Percentiles rank a stretch among this genome's conserved stretches.
phyloP scores from a whole-genome alignment of 1,284 basidiomycete genomes.

The Ceratobasidium sp. region DNA sequence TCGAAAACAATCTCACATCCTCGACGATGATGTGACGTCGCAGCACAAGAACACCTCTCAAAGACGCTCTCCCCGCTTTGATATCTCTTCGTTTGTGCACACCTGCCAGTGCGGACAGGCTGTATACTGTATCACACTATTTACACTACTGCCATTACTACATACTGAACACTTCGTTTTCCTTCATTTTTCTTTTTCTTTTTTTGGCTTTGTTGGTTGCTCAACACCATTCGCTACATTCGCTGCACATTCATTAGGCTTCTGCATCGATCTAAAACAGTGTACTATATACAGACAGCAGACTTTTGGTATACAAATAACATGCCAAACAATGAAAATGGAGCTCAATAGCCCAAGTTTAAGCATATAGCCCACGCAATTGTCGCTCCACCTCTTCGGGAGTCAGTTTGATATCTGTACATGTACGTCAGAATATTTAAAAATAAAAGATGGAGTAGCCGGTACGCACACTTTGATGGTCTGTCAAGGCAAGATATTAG shows the following conservation, averaged over 20 bases:
- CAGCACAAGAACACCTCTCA: constrained; percentile 7
- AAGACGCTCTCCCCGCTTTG: neutral
- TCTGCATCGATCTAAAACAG: constrained; percentile 4
- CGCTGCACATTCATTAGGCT: neutral
- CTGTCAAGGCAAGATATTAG: constrained; percentile 51
- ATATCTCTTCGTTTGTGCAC: neutral
- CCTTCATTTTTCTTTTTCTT: neutral
- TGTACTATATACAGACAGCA: constrained; percentile 21
- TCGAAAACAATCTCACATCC: neutral
- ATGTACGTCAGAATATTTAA: constrained; percentile 12
- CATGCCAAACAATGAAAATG: neutral
- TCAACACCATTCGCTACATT: neutral
- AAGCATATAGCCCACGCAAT: constrained; percentile 64
- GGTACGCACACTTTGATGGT: constrained; percentile 78
- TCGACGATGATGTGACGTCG: neutral
- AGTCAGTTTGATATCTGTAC: constrained; percentile 76
- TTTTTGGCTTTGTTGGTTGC: neutral
- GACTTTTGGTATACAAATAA: neutral
- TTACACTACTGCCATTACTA: neutral
- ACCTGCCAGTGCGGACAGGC: neutral
- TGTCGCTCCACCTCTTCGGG: constrained; percentile 75
- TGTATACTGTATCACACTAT: neutral
- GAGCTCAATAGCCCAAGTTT: neutral
- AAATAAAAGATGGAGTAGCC: neutral
- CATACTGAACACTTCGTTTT: constrained; percentile 6